Evolutionary conservation across 2,329 filamentous ascomycete species (phyloP).

Genomic region (Dactylellina sp.): DNA sequence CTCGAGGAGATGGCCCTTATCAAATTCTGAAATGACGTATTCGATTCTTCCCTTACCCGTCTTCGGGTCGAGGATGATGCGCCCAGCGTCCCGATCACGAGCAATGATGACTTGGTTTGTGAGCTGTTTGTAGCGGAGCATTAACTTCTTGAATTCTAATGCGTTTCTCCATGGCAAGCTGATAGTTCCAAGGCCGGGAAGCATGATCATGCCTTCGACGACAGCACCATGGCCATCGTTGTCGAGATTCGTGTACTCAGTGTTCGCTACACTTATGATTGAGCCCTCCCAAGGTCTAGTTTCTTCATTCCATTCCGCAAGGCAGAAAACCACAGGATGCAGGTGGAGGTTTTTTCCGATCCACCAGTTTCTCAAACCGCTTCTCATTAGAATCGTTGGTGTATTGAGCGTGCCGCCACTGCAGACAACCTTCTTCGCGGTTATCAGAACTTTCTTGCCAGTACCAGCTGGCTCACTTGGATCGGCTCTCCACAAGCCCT

Average conservation of each 20-base stretch:
- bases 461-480: slow-evolving; percentile 67
- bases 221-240: slow-evolving; percentile 83
- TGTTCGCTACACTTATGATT: slow-evolving; percentile 82
- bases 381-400: slow-evolving; percentile 80
- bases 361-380: slow-evolving; percentile 74
- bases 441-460: slow-evolving; percentile 63
- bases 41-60: slow-evolving; percentile 75
- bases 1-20: slow-evolving; percentile 77
- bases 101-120: slow-evolving; percentile 78
- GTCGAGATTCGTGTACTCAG: slow-evolving; percentile 83
- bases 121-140: slow-evolving; percentile 76
- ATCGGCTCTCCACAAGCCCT: slow-evolving; percentile 77
- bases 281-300: slow-evolving; percentile 78
- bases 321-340: slow-evolving; percentile 76
- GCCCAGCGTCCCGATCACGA: slow-evolving; percentile 80
- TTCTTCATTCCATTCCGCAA: slow-evolving; percentile 76
- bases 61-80: slow-evolving; percentile 77
- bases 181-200: slow-evolving; percentile 75
- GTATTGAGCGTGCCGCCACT: slow-evolving; percentile 78
- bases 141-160: slow-evolving; percentile 77
- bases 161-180: slow-evolving; percentile 76
- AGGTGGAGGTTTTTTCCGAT: slow-evolving; percentile 83
- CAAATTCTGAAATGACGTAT: slow-evolving; percentile 78
- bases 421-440: slow-evolving; percentile 60
- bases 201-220: slow-evolving; percentile 80